These are phyloP conservation scores for Alternaria dauci DNA, from an alignment of 2,329 filamentous ascomycete species.

Conservation along the genomic window DNA sequence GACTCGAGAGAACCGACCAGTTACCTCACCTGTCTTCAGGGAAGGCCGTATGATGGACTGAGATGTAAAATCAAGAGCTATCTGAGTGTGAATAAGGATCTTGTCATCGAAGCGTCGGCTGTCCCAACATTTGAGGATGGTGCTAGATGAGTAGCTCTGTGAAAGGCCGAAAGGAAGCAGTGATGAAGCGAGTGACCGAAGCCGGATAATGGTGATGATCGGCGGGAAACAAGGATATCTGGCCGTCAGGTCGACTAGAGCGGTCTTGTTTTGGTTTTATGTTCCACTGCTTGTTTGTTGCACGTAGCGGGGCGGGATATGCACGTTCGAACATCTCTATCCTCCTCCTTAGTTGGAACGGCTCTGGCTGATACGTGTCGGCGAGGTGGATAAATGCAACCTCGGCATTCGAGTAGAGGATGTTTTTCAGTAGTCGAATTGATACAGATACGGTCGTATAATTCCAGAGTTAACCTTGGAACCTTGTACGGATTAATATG, in stretches of 20 bases:
- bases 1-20: slow-evolving; percentile 18
- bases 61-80: slow-evolving; percentile 21
- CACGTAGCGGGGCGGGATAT: background rate
- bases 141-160: background rate
- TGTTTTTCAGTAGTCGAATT: background rate
- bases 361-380: background rate
- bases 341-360: background rate
- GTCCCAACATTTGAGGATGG: background rate
- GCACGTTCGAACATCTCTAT: background rate
- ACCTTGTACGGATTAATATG: background rate
- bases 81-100: slow-evolving; percentile 19
- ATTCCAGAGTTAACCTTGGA: background rate
- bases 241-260: rapidly evolving
- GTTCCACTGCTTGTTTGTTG: background rate
- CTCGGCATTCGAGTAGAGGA: background rate
- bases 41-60: slow-evolving; percentile 26
- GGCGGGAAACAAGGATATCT: rapidly evolving
- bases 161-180: background rate
- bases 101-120: slow-evolving; percentile 1
- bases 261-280: background rate
- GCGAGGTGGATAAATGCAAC: background rate
- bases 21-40: slow-evolving; percentile 27
- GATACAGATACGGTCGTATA: too few relatives aligned
- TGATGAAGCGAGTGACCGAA: background rate
- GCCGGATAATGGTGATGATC: rapidly evolving